phyloP scores from a whole-genome alignment of 2,329 filamentous ascomycete genomes.

The Coniochaeta sp. region DNA sequence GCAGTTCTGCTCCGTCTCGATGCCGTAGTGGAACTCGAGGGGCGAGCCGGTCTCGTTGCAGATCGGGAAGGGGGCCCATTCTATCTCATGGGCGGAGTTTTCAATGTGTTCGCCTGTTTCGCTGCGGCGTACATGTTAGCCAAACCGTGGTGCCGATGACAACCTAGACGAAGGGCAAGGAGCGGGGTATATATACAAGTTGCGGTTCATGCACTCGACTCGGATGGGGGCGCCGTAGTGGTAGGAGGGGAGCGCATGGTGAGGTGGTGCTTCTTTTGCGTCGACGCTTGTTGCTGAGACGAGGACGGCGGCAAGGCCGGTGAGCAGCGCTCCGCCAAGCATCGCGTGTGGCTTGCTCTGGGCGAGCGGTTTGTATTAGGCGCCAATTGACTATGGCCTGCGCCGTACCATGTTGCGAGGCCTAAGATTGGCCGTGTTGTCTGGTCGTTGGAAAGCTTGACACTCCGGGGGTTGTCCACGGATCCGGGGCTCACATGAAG shows the following conservation, averaged over 20 bases:
- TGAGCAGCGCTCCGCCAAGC: not conserved
- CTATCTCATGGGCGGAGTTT: conserved; percentile 69
- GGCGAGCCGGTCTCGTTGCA: conserved; percentile 84
- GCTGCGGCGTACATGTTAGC: conserved; percentile 34
- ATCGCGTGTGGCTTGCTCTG: not conserved
- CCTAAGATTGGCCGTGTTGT: not conserved
- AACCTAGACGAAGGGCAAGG: conserved; percentile 1
- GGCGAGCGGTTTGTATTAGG: not conserved
- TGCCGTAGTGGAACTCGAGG: conserved; percentile 79
- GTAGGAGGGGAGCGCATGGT: conserved; percentile 46
- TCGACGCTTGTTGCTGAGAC: not conserved
- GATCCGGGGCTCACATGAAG: not conserved
- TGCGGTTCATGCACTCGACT: conserved; percentile 68
- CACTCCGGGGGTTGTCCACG: not conserved
- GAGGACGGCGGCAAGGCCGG: not conserved
- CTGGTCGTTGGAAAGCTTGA: not conserved
- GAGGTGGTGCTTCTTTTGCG: not conserved
- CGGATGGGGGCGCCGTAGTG: conserved; percentile 60
- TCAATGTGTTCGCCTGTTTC: conserved; percentile 88
- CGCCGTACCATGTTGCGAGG: not conserved
- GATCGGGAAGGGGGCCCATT: conserved; percentile 85
- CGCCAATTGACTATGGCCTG: conserved; percentile 1
- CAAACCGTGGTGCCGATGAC: not conserved
- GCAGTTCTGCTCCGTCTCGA: conserved; percentile 76
- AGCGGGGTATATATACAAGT: conserved; percentile 46